Evolutionary conservation across 208 protist species (phyloP), one percentile per base, ranked within the genome.

Genomic region (Crithidia thermophila): DNA sequence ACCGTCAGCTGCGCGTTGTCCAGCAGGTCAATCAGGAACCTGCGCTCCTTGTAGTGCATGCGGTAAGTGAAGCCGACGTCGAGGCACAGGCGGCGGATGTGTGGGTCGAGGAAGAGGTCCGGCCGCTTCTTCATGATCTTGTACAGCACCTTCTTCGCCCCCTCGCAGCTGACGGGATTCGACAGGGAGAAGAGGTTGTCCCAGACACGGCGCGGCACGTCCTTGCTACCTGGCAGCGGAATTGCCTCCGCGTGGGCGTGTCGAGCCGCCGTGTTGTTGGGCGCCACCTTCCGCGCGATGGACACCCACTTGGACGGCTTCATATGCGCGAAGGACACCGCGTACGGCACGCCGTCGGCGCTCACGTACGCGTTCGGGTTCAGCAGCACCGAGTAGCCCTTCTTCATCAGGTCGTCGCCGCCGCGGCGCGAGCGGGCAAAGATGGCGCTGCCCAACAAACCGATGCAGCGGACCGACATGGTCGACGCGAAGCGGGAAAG

Each of bases 361-460:
- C 91, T 93, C n/a, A 84, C 82, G 79, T 96, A 96, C 53, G 88
- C 91, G 59, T 85, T 90, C 21, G 77, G 72, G 67, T 89, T 90
- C 53, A 80, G 59, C 23, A 90, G 30, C 4, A 94, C 80, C 31
- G 66, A 60, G 74, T 84, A 82, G 16, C 82, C 83, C 31, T 71
- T 64, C 37, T 68, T 69, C 30, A 47, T 25, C 36, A 94, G 49
- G 37, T 82, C 78, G 28, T 75, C 76, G 18, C 58, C 76, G 37
- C 72, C 80, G 20, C 79, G 79, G 59, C 56, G 72, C 10, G 78
- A 88, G 39, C 91, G 85, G 31, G 81, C 77, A 5, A 91, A 46
- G 28, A 96, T 59, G 36, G 79, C 79, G 51, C 67, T 58, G 14
- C 79, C 79, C 2, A 91, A 63, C 43, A 91, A 42, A 28, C 74